Evolutionary conservation across 2,329 filamentous ascomycete genomes (phyloP), one percentile per base, ranked within the genome.

Genomic region (Xylaria sp.): DNA sequence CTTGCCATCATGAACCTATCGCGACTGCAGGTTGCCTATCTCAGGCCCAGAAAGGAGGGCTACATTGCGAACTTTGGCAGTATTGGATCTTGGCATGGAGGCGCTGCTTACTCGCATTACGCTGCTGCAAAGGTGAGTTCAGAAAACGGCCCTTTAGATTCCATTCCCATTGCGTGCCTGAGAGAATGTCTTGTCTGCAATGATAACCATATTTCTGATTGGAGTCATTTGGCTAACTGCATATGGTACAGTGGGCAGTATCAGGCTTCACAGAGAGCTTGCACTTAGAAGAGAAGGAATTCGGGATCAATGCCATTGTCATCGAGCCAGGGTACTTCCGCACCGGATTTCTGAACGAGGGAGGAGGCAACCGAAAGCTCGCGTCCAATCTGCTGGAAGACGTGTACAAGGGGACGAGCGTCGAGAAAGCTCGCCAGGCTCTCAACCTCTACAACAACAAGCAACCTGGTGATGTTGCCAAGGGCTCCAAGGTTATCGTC

Each of bases 321-420:
- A 76, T 88, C 2, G 85, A 86, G 67, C 85, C 85, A 0, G 86
- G 86, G 0, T 84, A 85, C 65, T 88, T 88, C 73, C 82, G 85
- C 2, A 88, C 85, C 0, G 77, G 74, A 0, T 84, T 88, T 58
- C 79, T 88, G 7, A 80, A 82, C 61, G 68, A 76, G 0, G 80
- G 77, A 0, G 77, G 74, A 1, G 74, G 70, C 53, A 76, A 76
- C 65, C 71, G 74, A 11, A 60, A 75, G 8, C 1, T 72, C 0
- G 63, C 70, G 0, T 74, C 76, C 0, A 67, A 76, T 55, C 75
- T 79, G 14, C 76, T 80, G 0, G 71, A 79, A 2, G 78, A 79
- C 5, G 76, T 78, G 65, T 77, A 79, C 65, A 66, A 69, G 61
- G 72, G 71, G 48, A 70, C 75, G 4, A 24, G 68, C 9, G 73